Conservation (phyloP, 2,329 filamentous ascomycete genomes). For the Botrytis fragariae region DNA sequence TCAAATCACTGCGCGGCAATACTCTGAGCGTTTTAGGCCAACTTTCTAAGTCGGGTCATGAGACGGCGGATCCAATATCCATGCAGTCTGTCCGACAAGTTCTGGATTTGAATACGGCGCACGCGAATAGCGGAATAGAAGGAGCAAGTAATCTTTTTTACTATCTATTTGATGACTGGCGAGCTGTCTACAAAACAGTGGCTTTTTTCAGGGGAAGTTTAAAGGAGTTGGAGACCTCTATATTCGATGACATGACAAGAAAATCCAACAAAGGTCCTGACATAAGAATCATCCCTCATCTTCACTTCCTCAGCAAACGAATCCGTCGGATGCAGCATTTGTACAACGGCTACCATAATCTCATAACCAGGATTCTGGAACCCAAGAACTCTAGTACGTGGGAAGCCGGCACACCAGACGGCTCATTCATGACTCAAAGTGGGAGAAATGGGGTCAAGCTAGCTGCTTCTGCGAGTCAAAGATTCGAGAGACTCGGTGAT, state of each 20-base stretch:
- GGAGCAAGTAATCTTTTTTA: constrained; percentile 62
- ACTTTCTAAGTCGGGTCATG: constrained; percentile 52
- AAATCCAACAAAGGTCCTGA: constrained; percentile 43
- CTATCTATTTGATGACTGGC: constrained; percentile 66
- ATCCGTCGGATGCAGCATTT: constrained; percentile 59
- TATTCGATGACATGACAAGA: constrained; percentile 36
- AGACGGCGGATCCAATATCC: constrained; percentile 31
- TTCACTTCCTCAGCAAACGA: constrained; percentile 60
- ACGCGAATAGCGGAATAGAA: constrained; percentile 42
- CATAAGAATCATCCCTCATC: constrained; percentile 52
- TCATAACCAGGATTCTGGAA: constrained; percentile 56
- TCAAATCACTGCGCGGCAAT: constrained; percentile 49
- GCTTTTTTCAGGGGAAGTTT: constrained; percentile 48
- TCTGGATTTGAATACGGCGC: constrained; percentile 35
- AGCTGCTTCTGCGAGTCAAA: constrained; percentile 49
- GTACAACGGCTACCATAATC: constrained; percentile 58
- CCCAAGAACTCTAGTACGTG: constrained; percentile 37
- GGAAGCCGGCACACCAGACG: constrained; percentile 38
- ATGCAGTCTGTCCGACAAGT: constrained; percentile 36
- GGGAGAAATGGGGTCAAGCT: constrained; percentile 36
- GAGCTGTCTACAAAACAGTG: constrained; percentile 56
- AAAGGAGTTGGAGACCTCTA: constrained; percentile 42
- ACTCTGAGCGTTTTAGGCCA: constrained; percentile 60
- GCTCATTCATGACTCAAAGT: not conserved
- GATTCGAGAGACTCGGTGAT: constrained; percentile 59